Conservation (phyloP, 1,284 basidiomycete genomes). For the Leccinum insolens region DNA sequence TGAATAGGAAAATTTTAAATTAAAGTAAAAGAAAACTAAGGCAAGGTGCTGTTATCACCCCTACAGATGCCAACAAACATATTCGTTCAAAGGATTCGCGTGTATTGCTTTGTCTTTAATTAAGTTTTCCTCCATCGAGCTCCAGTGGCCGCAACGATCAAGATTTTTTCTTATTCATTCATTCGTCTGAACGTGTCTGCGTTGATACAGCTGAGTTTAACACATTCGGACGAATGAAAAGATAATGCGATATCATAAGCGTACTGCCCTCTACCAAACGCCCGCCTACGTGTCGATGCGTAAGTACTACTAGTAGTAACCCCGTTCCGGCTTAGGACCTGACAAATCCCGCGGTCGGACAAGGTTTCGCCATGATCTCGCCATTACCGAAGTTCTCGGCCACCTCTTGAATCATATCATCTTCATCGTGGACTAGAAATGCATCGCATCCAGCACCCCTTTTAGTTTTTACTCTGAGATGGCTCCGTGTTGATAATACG, state of each 20-base stretch:
- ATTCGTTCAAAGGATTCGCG: background rate
- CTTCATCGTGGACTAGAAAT: background rate
- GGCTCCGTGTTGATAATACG: slow-evolving; percentile 1
- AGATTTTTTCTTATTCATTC: slow-evolving; percentile 16
- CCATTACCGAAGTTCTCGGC: background rate
- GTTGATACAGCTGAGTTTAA: slow-evolving; percentile 3
- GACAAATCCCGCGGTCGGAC: slow-evolving; percentile 1
- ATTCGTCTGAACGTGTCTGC: background rate
- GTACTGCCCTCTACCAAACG: slow-evolving; percentile 18
- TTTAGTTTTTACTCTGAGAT: slow-evolving; percentile 8
- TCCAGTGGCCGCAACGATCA: background rate
- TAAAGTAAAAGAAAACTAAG: too few species aligned
- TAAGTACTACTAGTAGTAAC: background rate
- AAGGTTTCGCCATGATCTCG: slow-evolving; percentile 13
- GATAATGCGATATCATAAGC: background rate
- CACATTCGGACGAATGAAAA: background rate
- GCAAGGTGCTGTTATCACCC: too few species aligned
- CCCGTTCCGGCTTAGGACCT: slow-evolving; percentile 15
- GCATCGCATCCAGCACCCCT: background rate
- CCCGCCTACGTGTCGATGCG: background rate
- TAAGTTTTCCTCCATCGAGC: background rate
- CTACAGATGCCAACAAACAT: slow-evolving; percentile 11
- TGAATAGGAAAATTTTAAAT: background rate
- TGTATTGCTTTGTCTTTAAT: slow-evolving; percentile 3
- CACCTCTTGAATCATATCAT: background rate